phyloP scores from a whole-genome alignment of 768 basidiomycete genomes.

The Tremella fuciformis region DNA sequence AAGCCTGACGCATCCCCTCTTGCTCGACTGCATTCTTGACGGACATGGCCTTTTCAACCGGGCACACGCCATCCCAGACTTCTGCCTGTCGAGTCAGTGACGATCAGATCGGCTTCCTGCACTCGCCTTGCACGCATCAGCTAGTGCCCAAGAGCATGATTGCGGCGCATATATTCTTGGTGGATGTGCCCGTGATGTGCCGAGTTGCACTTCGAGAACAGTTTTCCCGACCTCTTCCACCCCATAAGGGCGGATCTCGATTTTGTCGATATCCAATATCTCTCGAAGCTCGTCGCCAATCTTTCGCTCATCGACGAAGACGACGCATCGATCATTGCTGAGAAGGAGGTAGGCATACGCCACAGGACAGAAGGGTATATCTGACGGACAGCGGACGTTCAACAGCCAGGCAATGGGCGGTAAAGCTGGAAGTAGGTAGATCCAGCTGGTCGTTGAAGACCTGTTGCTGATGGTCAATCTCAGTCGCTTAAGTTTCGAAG shows the following conservation, averaged over 20 bases:
- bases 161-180: conserved; percentile 33
- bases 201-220: conserved; percentile 26
- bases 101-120: background rate
- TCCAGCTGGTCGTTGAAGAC: conserved; percentile 53
- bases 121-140: conserved; percentile 13
- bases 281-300: conserved; percentile 20
- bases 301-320: conserved; percentile 66
- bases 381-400: conserved; percentile 76
- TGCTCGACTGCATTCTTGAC: conserved; percentile 86
- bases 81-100: conserved; percentile 23
- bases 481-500: conserved; percentile 67
- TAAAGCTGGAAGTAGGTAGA: conserved; percentile 60
- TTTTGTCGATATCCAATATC: conserved; percentile 17
- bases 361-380: conserved; percentile 87
- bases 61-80: conserved; percentile 60
- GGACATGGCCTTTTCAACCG: conserved; percentile 73
- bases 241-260: conserved; percentile 57
- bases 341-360: conserved; percentile 85
- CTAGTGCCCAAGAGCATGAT: conserved; percentile 25
- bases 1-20: conserved; percentile 75
- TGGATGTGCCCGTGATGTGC: conserved; percentile 14
- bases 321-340: conserved; percentile 58
- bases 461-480: conserved; percentile 48
- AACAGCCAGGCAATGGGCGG: conserved; percentile 73
- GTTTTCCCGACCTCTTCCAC: conserved; percentile 56